Conservation (phyloP, 129 eudicot genomes). For the Lonicera japonica region DNA sequence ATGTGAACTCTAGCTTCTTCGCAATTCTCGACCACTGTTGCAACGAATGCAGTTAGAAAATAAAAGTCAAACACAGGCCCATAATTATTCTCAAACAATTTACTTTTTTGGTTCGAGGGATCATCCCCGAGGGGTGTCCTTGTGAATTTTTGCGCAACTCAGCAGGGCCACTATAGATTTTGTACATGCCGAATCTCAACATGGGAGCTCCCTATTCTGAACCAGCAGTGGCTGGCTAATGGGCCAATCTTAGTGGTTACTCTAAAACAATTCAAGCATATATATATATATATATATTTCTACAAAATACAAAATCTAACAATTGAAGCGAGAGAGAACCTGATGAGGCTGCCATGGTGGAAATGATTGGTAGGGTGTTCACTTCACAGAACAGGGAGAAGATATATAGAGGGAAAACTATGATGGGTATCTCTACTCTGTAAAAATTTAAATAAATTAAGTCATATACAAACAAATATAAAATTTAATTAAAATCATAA, state of each 20-base stretch:
- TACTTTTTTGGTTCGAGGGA: too few relatives aligned
- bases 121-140: too few relatives aligned
- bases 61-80: not conserved
- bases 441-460: too few relatives aligned
- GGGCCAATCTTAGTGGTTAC: too few relatives aligned
- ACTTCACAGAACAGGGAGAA: not conserved
- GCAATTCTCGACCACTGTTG: constrained; percentile 31
- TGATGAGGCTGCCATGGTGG: constrained; percentile 7
- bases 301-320: not conserved
- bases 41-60: not conserved
- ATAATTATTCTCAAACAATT: not conserved
- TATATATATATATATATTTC: too few relatives aligned
- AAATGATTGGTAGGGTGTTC: constrained; percentile 1
- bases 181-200: too few relatives aligned
- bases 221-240: too few relatives aligned
- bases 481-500: not conserved
- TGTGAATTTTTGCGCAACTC: too few relatives aligned
- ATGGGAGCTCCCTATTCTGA: too few relatives aligned
- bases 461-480: not conserved
- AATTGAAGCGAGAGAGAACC: not conserved
- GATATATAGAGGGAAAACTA: not conserved
- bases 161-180: too few relatives aligned
- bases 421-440: not conserved
- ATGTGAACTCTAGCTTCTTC: constrained; percentile 57
- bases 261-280: too few relatives aligned